Base-by-base conservation (phyloP, 2,329 filamentous ascomycete genomes). In the Dactylellina haptotyla region DNA sequence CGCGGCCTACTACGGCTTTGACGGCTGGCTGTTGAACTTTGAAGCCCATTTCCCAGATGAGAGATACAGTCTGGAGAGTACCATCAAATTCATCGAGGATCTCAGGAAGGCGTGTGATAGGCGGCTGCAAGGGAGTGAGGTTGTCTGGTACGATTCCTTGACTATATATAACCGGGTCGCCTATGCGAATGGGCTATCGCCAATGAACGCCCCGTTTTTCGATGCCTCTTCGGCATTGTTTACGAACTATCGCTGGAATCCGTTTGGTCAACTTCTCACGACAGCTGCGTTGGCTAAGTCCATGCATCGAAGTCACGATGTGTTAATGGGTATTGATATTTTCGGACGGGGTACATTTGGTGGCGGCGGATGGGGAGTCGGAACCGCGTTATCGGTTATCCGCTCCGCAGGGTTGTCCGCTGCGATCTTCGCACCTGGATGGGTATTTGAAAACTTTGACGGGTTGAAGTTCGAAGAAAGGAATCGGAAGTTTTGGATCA, bases 81-180 rank as follows among this genome's bases (percentile, higher is more conserved):
- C 84, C 1, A 67, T 79, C 32, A 76, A 77, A 1, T 84, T 84
- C 57, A 77, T 84, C 3, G 53, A 75, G 5, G 80, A 83, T 51
- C 62, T 84, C 4, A 80, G 76, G 57, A 72, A 61, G 6, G 78
- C 78, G 0, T 75, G 81, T 18, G 80, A 79, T 0, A 57, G 71
- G 8, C 57, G 65, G 14, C 79, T 77, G 28, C 63, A 70, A 1
- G 73, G 75, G 3, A 75, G 76, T 20, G 76, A 79, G 43, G 76
- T 83, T 4, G 80, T 84, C 56, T 84, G 82, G 82, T 84, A 84
- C 65, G 83, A 84, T 77, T 82, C 83, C 9, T 76, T 84, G 12
- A 84, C 82, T 3, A 77, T 77, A 1, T 76, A 79, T 18, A 83
- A 84, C 63, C 80, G 79, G 62, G 77, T 83, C 12, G 77, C 79